Evolutionary conservation across 2,329 filamentous ascomycete genomes (phyloP), one percentile per base, ranked within the genome.

Genomic region (Grosmannia clavigera): DNA sequence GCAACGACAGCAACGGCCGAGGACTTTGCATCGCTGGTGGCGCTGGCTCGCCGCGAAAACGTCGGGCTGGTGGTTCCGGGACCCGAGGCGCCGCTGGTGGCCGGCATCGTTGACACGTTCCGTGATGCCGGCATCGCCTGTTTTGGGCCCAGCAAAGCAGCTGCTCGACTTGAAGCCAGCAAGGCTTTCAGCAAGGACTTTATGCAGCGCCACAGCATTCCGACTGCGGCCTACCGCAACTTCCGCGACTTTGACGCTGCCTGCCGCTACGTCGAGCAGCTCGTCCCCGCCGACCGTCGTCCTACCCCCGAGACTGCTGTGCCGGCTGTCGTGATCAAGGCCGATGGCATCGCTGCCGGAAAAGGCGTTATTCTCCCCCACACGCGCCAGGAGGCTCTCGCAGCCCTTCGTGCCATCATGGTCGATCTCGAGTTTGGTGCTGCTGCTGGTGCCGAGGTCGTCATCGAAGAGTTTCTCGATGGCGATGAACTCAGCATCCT

Each of bases 181-280:
- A 99, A 99, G 78, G 89, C 92, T 12, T 97, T 95, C 73, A 91
- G 89, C 63, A 99, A 99, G 72, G 92, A 97, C 73, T 97, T 97
- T 70, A 99, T 97, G 94, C 86, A 88, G 73, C 85, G 86, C 65
- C 84, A 95, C 75, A 81, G 81, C 68, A 95, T 99, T 67, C 92
- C 92, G 46, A 97, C 94, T 1, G 94, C 94, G 19, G 84, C 82
- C 48, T 97, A 96, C 75, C 83, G 87, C 72, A 96, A 95, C 76
- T 96, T 97, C 70, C 83, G 79, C 71, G 80, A 88, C 67, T 92
- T 88, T 72, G 81, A 86, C 60, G 76, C 82, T 55, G 91, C 91
- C 16, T 77, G 79, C 65, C 75, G 82, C 66, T 95, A 97, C 70
- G 76, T 97, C 58, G 85, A 65, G 56, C 31, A 52, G 22, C 55